Evolutionary conservation across 2,329 filamentous ascomycete species (phyloP).

Genomic region (Ophiostoma sp.): DNA sequence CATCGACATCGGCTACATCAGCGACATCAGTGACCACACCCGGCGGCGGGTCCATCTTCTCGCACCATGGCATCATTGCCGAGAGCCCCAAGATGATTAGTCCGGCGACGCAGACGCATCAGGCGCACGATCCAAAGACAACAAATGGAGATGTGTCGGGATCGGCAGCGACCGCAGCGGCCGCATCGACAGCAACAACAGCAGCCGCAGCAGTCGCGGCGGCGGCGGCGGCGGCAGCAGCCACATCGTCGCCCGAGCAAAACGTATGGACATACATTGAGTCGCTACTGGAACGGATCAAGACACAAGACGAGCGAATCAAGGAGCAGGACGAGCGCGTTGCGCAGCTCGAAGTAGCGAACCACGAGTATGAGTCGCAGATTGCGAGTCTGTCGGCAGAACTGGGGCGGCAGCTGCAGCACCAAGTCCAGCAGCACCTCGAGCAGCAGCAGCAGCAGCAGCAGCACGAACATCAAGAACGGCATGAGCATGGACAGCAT

Average conservation of each 20-base stretch:
- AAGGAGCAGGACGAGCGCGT: slow-evolving; percentile 29
- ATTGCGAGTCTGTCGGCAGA: slow-evolving; percentile 34
- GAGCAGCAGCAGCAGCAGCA: neutral
- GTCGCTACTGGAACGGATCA: slow-evolving; percentile 57
- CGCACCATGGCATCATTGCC: slow-evolving; percentile 69
- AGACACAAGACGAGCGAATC: slow-evolving; percentile 42
- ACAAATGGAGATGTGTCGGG: neutral
- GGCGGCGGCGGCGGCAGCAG: slow-evolving; percentile 44
- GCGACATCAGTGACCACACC: slow-evolving; percentile 43
- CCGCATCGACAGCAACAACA: slow-evolving; percentile 33
- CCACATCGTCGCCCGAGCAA: slow-evolving; percentile 56
- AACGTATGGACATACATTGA: slow-evolving; percentile 70
- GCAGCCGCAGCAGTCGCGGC: neutral
- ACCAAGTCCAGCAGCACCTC: slow-evolving; percentile 6
- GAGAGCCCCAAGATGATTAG: slow-evolving; percentile 84
- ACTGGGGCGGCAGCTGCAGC: neutral
- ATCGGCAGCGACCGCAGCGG: neutral
- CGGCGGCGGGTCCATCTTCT: slow-evolving; percentile 51
- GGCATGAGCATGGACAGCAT: neutral
- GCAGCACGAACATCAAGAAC: neutral
- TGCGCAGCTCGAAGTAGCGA: slow-evolving; percentile 38
- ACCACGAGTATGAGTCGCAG: slow-evolving; percentile 36
- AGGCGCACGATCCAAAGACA: neutral
- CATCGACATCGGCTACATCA: slow-evolving; percentile 42
- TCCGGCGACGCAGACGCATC: slow-evolving; percentile 37